A percentile compares a stretch with the other conserved stretches of the same genome.
Conservation (phyloP, 257 asterid genomes). For the Pogostemon cablin region DNA sequence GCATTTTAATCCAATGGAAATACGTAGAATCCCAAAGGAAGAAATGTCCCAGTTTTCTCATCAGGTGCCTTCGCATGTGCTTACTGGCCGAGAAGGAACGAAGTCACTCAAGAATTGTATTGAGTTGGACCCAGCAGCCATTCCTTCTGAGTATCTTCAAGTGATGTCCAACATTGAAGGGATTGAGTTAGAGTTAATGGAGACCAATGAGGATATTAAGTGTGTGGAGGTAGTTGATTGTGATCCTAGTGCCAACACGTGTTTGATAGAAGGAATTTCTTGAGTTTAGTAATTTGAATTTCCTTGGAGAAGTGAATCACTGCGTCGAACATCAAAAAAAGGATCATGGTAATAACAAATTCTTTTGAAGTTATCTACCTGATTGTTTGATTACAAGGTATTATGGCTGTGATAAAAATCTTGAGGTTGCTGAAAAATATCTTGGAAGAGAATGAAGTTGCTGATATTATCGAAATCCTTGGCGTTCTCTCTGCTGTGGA, state of each 20-base stretch:
- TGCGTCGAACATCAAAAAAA: neutral
- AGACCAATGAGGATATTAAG: conserved; percentile 40
- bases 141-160: conserved; percentile 59
- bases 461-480: neutral
- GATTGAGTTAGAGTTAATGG: conserved; percentile 44
- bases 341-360: neutral
- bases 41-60: conserved; percentile 77
- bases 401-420: conserved; percentile 20
- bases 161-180: conserved; percentile 41
- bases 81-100: conserved; percentile 52
- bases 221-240: conserved; percentile 35
- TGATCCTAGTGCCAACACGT: conserved; percentile 30
- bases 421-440: conserved; percentile 17
- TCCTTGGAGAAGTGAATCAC: conserved; percentile 10
- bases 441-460: conserved; percentile 10
- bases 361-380: conserved; percentile 5
- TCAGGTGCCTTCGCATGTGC: conserved; percentile 60
- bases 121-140: conserved; percentile 74
- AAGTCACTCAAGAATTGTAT: conserved; percentile 51
- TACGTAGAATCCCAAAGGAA: conserved; percentile 57
- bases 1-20: conserved; percentile 52
- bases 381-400: conserved; percentile 6
- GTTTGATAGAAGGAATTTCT: conserved; percentile 39
- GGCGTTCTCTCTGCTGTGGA: neutral
- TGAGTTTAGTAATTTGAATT: conserved; percentile 27